A percentile compares a stretch with the other conserved stretches of the same genome.
These are phyloP conservation scores for Mycena amicta DNA, from an alignment of 768 basidiomycete genomes.

Conservation along the genomic window DNA sequence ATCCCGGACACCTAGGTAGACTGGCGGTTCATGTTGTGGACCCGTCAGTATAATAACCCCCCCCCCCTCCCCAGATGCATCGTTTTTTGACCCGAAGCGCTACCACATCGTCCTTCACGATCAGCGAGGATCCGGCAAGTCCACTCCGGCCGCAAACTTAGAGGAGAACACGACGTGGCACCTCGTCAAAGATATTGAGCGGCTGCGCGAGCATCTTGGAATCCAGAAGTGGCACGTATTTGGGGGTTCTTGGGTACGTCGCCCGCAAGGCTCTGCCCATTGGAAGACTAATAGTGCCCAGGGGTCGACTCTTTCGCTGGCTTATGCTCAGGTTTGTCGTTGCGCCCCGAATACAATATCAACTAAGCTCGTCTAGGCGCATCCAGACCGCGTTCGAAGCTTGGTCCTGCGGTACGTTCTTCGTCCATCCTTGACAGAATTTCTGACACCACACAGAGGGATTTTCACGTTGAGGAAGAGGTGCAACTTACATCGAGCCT, in stretches of 20 bases:
- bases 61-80: slow-evolving; percentile 31
- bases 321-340: slow-evolving; percentile 75
- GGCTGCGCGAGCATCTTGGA: slow-evolving; percentile 68
- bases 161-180: slow-evolving; percentile 96
- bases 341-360: background rate
- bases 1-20: slow-evolving; percentile 39
- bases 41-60: too few species aligned
- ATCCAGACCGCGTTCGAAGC: slow-evolving; percentile 79
- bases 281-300: too few species aligned
- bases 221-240: slow-evolving; percentile 94
- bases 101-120: slow-evolving; percentile 93
- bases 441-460: slow-evolving; percentile 50
- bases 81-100: slow-evolving; percentile 83
- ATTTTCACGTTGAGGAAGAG: slow-evolving; percentile 87
- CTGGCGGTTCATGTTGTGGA: background rate
- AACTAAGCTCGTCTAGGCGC: slow-evolving; percentile 46
- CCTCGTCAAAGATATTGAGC: slow-evolving; percentile 89
- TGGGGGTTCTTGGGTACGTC: slow-evolving; percentile 94
- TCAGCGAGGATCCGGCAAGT: slow-evolving; percentile 88
- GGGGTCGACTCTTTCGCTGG: slow-evolving; percentile 86
- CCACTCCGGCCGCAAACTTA: slow-evolving; percentile 75
- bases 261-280: too few species aligned
- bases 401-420: slow-evolving; percentile 71
- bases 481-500: slow-evolving; percentile 41
- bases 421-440: background rate